phyloP scores from a whole-genome alignment of 257 asterid species.

The Primulina huaijiensis region DNA sequence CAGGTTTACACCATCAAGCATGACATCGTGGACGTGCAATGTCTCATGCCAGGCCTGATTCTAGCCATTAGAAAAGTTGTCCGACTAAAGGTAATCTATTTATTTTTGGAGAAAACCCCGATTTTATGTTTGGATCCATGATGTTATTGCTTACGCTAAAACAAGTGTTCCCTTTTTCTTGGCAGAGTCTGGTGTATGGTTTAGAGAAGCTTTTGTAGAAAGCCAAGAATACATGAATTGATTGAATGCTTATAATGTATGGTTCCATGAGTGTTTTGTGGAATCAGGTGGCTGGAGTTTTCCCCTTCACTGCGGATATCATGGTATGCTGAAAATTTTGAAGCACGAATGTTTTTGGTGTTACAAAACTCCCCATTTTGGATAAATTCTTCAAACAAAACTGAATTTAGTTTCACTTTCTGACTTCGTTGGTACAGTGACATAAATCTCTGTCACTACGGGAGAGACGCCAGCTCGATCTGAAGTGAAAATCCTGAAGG shows the following conservation, averaged over 20 bases:
- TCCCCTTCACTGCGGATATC: too few relatives aligned
- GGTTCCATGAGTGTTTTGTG: too few relatives aligned
- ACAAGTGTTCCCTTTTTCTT: background rate
- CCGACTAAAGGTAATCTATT: conserved; percentile 63
- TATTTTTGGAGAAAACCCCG: background rate
- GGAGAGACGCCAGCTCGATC: too few relatives aligned
- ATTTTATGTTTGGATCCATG: background rate
- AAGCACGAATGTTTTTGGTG: too few relatives aligned
- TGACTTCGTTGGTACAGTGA: too few relatives aligned
- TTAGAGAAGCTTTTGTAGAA: conserved; percentile 48
- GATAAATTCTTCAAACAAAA: too few relatives aligned
- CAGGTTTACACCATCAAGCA: conserved; percentile 82
- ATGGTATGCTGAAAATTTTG: too few relatives aligned
- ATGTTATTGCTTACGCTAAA: background rate
- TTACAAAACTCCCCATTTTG: too few relatives aligned
- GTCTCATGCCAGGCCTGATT: conserved; percentile 81
- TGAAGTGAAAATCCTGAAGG: too few relatives aligned
- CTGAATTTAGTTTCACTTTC: too few relatives aligned
- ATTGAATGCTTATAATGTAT: background rate
- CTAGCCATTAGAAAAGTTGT: conserved; percentile 82
- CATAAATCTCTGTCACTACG: too few relatives aligned
- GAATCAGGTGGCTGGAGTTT: too few relatives aligned
- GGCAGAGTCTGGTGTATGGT: conserved; percentile 45
- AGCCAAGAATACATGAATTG: background rate
- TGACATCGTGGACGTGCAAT: conserved; percentile 64